Conservation (phyloP, 805 yeast genomes). For the Starmera dryadoides region DNA sequence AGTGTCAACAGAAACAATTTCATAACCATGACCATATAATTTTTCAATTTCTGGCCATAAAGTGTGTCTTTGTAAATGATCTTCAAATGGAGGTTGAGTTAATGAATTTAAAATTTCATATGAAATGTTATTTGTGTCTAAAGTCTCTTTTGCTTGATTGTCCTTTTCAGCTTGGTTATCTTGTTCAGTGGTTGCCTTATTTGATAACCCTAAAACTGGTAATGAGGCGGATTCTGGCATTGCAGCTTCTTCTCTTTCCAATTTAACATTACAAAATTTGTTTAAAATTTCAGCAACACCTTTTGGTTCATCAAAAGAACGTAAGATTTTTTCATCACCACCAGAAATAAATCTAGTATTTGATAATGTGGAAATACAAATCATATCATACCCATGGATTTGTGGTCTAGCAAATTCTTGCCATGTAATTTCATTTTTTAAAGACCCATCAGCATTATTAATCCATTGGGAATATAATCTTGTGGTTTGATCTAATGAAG, state of each 20-base stretch:
- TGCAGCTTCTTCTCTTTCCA: slow-evolving; percentile 18
- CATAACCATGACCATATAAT: slow-evolving; percentile 96
- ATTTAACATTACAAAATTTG: slow-evolving; percentile 40
- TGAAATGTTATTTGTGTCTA: slow-evolving; percentile 30
- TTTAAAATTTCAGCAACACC: slow-evolving; percentile 60
- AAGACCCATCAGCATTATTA: slow-evolving; percentile 21
- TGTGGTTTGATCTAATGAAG: slow-evolving; percentile 92
- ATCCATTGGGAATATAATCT: slow-evolving; percentile 69
- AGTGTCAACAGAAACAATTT: slow-evolving; percentile 71
- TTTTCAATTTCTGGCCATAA: slow-evolving; percentile 95
- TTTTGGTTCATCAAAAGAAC: slow-evolving; percentile 85
- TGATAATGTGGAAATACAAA: slow-evolving; percentile 59
- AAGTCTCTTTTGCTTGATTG: slow-evolving; percentile 25
- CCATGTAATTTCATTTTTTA: slow-evolving; percentile 43
- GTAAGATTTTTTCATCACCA: slow-evolving; percentile 89
- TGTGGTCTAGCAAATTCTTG: slow-evolving; percentile 95
- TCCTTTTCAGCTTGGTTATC: slow-evolving; percentile 19
- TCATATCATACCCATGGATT: slow-evolving; percentile 97
- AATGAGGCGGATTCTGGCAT: slow-evolving; percentile 83
- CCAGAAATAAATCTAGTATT: slow-evolving; percentile 74
- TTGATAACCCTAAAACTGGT: slow-evolving; percentile 90
- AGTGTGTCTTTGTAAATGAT: slow-evolving; percentile 83
- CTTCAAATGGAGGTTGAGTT: slow-evolving; percentile 73
- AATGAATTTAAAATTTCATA: slow-evolving; percentile 41
- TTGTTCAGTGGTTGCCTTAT: slow-evolving; percentile 63